These are phyloP conservation scores for Sphagnurus paluster DNA, from an alignment of 1,284 basidiomycete species.

Conservation along the genomic window DNA sequence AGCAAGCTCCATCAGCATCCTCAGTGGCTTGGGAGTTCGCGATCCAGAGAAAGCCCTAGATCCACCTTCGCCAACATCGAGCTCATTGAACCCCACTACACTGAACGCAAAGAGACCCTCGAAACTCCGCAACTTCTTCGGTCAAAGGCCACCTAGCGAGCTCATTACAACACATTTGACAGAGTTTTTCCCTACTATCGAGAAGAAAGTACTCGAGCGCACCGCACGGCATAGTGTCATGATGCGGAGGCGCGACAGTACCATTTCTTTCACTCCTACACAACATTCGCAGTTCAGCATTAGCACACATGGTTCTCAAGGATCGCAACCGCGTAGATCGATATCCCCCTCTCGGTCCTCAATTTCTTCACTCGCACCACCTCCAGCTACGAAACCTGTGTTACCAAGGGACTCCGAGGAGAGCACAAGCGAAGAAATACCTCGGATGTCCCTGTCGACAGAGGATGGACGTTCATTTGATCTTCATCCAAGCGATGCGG, in stretches of 20 bases:
- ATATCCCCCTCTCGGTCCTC: slow-evolving; percentile 50
- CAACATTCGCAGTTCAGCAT: slow-evolving; percentile 62
- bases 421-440: slow-evolving; percentile 44
- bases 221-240: slow-evolving; percentile 88
- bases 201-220: slow-evolving; percentile 86
- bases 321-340: slow-evolving; percentile 44
- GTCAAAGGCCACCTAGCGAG: slow-evolving; percentile 95
- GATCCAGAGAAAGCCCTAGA: slow-evolving; percentile 67
- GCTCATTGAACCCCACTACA: slow-evolving; percentile 31
- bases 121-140: slow-evolving; percentile 95
- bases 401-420: slow-evolving; percentile 27
- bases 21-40: slow-evolving; percentile 87
- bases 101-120: slow-evolving; percentile 50
- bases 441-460: slow-evolving; percentile 74
- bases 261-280: slow-evolving; percentile 39
- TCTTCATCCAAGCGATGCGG: slow-evolving; percentile 47
- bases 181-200: slow-evolving; percentile 94
- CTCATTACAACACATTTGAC: slow-evolving; percentile 95
- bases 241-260: slow-evolving; percentile 60
- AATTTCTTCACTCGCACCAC: slow-evolving; percentile 45
- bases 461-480: slow-evolving; percentile 64
- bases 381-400: slow-evolving; percentile 40
- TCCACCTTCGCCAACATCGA: slow-evolving; percentile 45
- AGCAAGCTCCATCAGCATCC: slow-evolving; percentile 91
- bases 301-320: slow-evolving; percentile 69